phyloP scores from a whole-genome alignment of 176 grass and related monocot species.

The Paspalum notatum region DNA sequence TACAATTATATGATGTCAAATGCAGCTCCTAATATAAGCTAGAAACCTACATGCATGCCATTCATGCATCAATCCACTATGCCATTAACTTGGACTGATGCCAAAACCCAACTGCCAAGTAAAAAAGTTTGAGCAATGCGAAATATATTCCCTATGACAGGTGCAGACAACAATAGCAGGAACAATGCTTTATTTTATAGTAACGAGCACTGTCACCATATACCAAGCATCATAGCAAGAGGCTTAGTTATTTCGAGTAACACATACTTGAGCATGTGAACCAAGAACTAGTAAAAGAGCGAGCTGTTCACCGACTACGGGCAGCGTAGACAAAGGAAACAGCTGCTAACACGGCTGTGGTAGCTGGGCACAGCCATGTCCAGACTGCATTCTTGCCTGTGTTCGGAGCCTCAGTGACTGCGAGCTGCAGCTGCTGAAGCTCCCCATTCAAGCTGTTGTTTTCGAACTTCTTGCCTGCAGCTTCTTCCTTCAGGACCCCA shows the following conservation, averaged over 20 bases:
- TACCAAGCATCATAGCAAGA: slow-evolving; percentile 38
- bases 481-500: slow-evolving; percentile 21
- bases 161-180: background rate
- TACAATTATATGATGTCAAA: background rate
- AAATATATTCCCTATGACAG: background rate
- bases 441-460: slow-evolving; percentile 45
- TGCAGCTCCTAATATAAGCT: background rate
- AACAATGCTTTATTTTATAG: slow-evolving; percentile 42
- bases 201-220: slow-evolving; percentile 18
- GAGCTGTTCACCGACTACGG: slow-evolving; percentile 53
- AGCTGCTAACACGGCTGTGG: slow-evolving; percentile 61
- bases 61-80: background rate
- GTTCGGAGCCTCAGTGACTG: slow-evolving; percentile 40
- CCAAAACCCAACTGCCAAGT: background rate
- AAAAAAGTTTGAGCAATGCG: background rate
- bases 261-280: slow-evolving; percentile 42
- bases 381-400: slow-evolving; percentile 42
- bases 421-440: slow-evolving; percentile 55
- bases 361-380: slow-evolving; percentile 67
- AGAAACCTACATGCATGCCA: background rate
- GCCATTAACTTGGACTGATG: too few relatives aligned
- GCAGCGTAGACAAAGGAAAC: slow-evolving; percentile 71
- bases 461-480: slow-evolving; percentile 7
- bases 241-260: slow-evolving; percentile 42
- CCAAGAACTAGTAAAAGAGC: slow-evolving; percentile 32